A percentile compares a stretch with the other conserved stretches of the same genome.
These are phyloP conservation scores for Backusella circina DNA, from an alignment of 192 early-diverging fungal genomes.

Conservation along the genomic window DNA sequence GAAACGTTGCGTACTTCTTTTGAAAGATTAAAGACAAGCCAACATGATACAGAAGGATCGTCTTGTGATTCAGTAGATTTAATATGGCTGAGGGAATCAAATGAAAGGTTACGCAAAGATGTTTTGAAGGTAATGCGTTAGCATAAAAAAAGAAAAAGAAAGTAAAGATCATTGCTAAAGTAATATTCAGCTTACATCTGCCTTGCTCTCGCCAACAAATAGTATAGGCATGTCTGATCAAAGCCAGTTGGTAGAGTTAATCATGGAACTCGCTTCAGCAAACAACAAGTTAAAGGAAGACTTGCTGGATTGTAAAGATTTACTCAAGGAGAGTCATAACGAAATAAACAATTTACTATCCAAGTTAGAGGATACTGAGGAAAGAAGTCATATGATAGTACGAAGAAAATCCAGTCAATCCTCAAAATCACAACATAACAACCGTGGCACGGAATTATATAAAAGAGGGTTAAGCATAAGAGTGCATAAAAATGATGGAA, in stretches of 20 bases:
- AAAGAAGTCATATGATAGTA: neutral
- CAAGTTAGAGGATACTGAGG: neutral
- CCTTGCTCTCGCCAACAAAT: neutral
- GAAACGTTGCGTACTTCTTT: conserved; percentile 19
- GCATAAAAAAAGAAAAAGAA: neutral
- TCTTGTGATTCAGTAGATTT: conserved; percentile 10
- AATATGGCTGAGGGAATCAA: conserved; percentile 25
- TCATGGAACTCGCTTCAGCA: conserved; percentile 53
- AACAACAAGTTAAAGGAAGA: conserved; percentile 48
- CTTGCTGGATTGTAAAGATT: conserved; percentile 43
- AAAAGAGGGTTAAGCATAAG: conserved; percentile 2
- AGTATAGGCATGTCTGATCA: neutral
- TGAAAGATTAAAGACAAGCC: conserved; percentile 35
- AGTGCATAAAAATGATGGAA: neutral
- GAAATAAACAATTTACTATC: neutral
- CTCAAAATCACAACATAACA: neutral
- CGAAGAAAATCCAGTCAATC: conserved; percentile 3
- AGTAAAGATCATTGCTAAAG: conserved; percentile 3
- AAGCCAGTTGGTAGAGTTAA: conserved; percentile 46
- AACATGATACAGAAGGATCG: conserved; percentile 8
- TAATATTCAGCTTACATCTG: conserved; percentile 8
- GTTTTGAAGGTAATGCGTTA: conserved; percentile 24
- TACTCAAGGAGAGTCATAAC: conserved; percentile 42
- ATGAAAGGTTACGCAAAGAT: conserved; percentile 29
- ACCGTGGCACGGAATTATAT: neutral